Evolutionary conservation across 2,329 filamentous ascomycete species (phyloP).

Genomic region (Fusarium circinatum): DNA sequence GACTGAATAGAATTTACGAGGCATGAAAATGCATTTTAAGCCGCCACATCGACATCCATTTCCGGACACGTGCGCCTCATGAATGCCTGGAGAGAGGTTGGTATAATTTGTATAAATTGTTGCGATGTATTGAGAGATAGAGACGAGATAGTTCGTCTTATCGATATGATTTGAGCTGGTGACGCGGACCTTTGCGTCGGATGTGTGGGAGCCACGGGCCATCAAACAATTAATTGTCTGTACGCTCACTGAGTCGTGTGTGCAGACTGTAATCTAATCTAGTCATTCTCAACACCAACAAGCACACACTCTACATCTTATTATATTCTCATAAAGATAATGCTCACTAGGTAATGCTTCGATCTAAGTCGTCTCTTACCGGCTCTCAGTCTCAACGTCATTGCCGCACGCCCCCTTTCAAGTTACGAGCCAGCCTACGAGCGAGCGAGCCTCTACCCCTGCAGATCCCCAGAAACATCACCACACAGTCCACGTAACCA

Average conservation of each 20-base stretch:
- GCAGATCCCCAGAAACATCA: constrained; percentile 4
- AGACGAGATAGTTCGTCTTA: background rate
- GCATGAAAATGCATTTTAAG: constrained; percentile 8
- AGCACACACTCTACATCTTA: no score
- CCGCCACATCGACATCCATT: constrained; percentile 33
- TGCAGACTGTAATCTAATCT: background rate
- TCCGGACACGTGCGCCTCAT: constrained; percentile 7
- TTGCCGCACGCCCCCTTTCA: constrained; percentile 7
- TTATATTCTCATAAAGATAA: background rate
- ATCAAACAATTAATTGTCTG: background rate
- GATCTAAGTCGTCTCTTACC: background rate
- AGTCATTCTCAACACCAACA: background rate
- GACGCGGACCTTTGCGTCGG: background rate
- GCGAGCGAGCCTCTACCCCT: constrained; percentile 2
- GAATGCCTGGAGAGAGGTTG: background rate
- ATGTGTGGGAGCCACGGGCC: constrained; percentile 5
- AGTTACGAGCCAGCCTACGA: background rate
- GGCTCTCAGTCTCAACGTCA: background rate
- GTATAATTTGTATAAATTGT: no score
- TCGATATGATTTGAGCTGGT: background rate
- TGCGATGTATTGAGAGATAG: background rate
- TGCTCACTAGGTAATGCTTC: background rate
- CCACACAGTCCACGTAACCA: constrained; percentile 11
- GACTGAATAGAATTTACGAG: background rate
- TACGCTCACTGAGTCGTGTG: background rate